Base-by-base conservation (phyloP, 805 yeast genomes). In the Kodamaea kaohsiungensis region DNA sequence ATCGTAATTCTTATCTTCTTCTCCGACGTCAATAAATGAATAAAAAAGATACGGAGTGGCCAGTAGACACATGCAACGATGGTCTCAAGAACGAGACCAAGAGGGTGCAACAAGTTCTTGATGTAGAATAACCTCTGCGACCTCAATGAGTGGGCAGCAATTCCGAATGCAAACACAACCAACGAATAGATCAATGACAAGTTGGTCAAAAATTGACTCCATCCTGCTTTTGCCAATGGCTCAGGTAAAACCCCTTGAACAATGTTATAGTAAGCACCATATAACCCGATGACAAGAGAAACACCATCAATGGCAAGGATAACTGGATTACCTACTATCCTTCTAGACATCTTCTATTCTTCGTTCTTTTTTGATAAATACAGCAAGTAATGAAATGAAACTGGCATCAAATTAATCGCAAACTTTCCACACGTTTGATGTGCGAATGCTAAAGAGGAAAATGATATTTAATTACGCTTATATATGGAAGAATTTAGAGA, bases 161-260 rank as follows among this genome's bases (percentile, higher is more conserved):
- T 59, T 18, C 81, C 61, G 7, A 59, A 10, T 12, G 53, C 53
- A 51, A 59, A 55, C 43, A 59, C 60, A 18, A 56, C 54, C 33
- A 59, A 35, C 19, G 59, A 56, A 51, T 53, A 59, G n/a, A 43
- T 56, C 10, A 59, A 48, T 30, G 61, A 49, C 19, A 56, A 49
- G 63, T 86, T 87, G 3, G 95, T 88, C 49, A 88, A 72, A 64
- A 88, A 88, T 63, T 88, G 93, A 69, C 78, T 79, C 54, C 82
- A 88, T 1, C 93, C 93, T 0, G 85, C 93, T 18, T 70, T 66
- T 1, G 63, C 71, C 25, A 87, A 67, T 38, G 68, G 72, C 0
- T 68, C 71, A 0, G 91, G 91, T 22, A 88, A 68, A 12, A 63
- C 65, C 7, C 69, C 39, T 5, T 42, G 42, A 16, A 52, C 52